Base-by-base conservation (phyloP, 768 basidiomycete genomes). In the Termitomyces sp. region DNA sequence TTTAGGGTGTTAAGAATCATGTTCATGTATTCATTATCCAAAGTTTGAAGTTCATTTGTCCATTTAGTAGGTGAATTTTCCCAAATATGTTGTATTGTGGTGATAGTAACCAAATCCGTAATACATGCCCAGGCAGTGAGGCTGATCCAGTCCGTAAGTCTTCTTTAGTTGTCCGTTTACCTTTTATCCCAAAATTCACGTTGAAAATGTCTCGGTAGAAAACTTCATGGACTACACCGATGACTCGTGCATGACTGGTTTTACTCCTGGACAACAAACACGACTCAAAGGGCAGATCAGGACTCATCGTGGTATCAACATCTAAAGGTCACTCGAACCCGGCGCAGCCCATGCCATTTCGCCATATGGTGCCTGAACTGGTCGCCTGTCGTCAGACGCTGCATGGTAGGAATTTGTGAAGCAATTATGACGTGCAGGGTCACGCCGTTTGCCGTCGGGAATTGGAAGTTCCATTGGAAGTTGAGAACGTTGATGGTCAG, bases 181-280 rank as follows among this genome's bases (percentile, higher is more conserved):
- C 39, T 48, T 54, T 18, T 29, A 9, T 35, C 15, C 15, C 27
- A 15, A n/a, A 20, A 10, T 29, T 0, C 5, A 31, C 40, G n/a
- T 33, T 13, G 13, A 32, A 29, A 15, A 15, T 16, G 12, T 33
- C 12, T 7, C 1, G 16, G 44, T 48, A 51, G 69, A 67, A 59
- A 77, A 77, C 67, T 78, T 66, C 66, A 79, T 79, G 78, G 78
- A 79, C 62, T 79, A 77, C 68, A 71, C 70, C 6, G 68, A 73
- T 53, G 78, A 81, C 56, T 62, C 62, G 40, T 79, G 76, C 64
- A 76, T 76, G 70, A 74, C 66, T 4, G 66, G 69, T 53, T 79
- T 78, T 66, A 77, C 78, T 13, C 36, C 67, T 29, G 77, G 78
- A 16, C 77, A 79, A 57, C 67, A 64, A 44, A 64, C 66, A n/a